phyloP scores from a whole-genome alignment of 192 early-diverging fungal species.

The Umbelopsis isabellina region DNA sequence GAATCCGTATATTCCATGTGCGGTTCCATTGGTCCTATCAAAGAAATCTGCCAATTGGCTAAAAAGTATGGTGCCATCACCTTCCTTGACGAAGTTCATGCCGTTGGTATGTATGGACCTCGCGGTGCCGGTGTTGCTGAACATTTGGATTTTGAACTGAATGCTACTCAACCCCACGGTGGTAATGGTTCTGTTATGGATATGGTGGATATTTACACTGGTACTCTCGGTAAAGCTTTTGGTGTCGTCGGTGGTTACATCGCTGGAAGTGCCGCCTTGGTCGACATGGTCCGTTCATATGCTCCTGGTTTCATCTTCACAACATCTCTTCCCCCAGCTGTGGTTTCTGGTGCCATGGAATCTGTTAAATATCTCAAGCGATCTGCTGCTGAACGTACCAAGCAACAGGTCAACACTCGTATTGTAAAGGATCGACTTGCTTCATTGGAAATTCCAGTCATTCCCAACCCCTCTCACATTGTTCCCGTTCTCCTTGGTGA shows the following conservation, averaged over 20 bases:
- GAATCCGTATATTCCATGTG: slow-evolving; percentile 99
- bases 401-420: slow-evolving; percentile 93
- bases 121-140: slow-evolving; percentile 94
- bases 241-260: slow-evolving; percentile 98
- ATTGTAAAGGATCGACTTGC: slow-evolving; percentile 82
- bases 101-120: slow-evolving; percentile 98
- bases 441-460: slow-evolving; percentile 88
- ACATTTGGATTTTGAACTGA: slow-evolving; percentile 84
- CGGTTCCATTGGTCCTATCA: slow-evolving; percentile 90
- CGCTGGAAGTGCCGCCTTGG: slow-evolving; percentile 83
- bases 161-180: slow-evolving; percentile 49
- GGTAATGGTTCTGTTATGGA: slow-evolving; percentile 69
- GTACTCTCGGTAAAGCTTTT: slow-evolving; percentile 96
- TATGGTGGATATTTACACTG: slow-evolving; percentile 93
- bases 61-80: slow-evolving; percentile 97
- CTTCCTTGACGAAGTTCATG: slow-evolving; percentile 96
- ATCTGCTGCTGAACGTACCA: slow-evolving; percentile 83
- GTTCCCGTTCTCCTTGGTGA: slow-evolving; percentile 98
- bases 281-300: slow-evolving; percentile 96
- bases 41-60: slow-evolving; percentile 86
- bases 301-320: slow-evolving; percentile 99
- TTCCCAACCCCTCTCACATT: slow-evolving; percentile 99
- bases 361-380: slow-evolving; percentile 91
- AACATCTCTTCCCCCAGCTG: slow-evolving; percentile 94
- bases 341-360: slow-evolving; percentile 88